Base-by-base conservation (phyloP, 2,329 filamentous ascomycete species). In the Dactylonectria macrodidyma region DNA sequence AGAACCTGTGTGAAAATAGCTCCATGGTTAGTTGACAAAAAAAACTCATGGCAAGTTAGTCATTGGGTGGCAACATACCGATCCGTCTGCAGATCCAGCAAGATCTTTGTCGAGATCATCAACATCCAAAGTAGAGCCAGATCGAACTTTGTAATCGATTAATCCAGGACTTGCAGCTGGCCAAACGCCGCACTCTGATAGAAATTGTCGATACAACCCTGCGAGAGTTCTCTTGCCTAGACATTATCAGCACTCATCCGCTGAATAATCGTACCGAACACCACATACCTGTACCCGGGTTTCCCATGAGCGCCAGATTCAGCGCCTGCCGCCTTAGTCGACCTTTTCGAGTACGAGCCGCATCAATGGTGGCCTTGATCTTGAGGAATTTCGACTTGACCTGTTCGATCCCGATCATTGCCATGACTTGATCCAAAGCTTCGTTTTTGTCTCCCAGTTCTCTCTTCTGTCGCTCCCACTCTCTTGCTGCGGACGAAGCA, bases 391-490 rank as follows among this genome's bases (percentile, higher is more conserved):
- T 26, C 4, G 50, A 10, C 30, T 52, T 52, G 26, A 34, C 50
- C 19, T 52, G 26, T 24, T 52, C 50, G 16, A 52, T 10, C n/a
- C 50, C 50, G 26, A 52, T 26, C 50, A 52, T 34, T 22, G 50
- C 33, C 50, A 52, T 52, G 26, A 52, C 9, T 34, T 52, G 7
- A 34, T 52, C 50, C 1, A 52, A n/a, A 1, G 16, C 26, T 19
- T 30, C 14, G 16, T 19, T 34, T 7, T 52, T 52, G 26, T 19
- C 14, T 8, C 22, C 16, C 2, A 52, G 16, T 11, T 52, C 50
- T 19, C 16, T 14, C 5, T 52, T 52, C 9, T 52, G 50, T 1
- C 50, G 50, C 12, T 52, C 50, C 50, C 50, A 52, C 30, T 52
- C 50, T 5, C 16, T 7, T 19, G 6, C 30, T 10, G 30, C 50